A percentile compares a stretch with the other conserved stretches of the same genome.
These are phyloP conservation scores for Lepidopterella palustris DNA, from an alignment of 495 filamentous ascomycete species.

Conservation along the genomic window DNA sequence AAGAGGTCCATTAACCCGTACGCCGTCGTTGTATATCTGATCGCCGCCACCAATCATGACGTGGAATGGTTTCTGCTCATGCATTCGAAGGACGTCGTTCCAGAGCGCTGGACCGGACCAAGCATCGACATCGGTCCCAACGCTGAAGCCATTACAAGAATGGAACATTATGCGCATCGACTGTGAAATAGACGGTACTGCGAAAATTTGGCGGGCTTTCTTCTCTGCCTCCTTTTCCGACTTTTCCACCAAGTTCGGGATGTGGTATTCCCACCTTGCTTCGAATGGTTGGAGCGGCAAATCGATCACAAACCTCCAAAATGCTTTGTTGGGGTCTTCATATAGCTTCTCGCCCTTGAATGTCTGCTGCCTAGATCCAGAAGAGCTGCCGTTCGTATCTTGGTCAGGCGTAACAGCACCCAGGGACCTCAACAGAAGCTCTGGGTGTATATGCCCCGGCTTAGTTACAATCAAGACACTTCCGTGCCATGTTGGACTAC, in stretches of 20 bases:
- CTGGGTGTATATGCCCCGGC: constrained; percentile 51
- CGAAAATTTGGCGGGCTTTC: constrained; percentile 45
- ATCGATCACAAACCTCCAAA: constrained; percentile 70
- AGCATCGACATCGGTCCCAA: constrained; percentile 79
- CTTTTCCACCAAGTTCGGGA: constrained; percentile 46
- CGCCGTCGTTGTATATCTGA: constrained; percentile 90
- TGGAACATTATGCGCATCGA: constrained; percentile 96
- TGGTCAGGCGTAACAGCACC: constrained; percentile 35
- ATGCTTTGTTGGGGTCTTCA: constrained; percentile 66
- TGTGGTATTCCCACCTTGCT: constrained; percentile 54
- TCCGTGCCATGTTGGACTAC: constrained; percentile 61
- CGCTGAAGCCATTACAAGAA: constrained; percentile 93
- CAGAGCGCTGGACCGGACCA: constrained; percentile 79
- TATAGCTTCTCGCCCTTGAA: constrained; percentile 64
- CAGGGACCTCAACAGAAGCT: constrained; percentile 44
- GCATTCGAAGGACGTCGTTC: constrained; percentile 78
- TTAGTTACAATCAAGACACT: constrained; percentile 75
- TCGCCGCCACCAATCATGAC: constrained; percentile 95
- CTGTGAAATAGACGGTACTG: constrained; percentile 66
- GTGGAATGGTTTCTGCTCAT: constrained; percentile 69
- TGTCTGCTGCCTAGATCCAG: constrained; percentile 15
- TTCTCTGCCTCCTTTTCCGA: constrained; percentile 26
- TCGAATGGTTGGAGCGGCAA: constrained; percentile 52
- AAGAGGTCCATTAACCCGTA: constrained; percentile 72
- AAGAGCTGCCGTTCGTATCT: constrained; percentile 4